Conservation (phyloP, 1,284 basidiomycete species). For the Tremellales sp. region DNA sequence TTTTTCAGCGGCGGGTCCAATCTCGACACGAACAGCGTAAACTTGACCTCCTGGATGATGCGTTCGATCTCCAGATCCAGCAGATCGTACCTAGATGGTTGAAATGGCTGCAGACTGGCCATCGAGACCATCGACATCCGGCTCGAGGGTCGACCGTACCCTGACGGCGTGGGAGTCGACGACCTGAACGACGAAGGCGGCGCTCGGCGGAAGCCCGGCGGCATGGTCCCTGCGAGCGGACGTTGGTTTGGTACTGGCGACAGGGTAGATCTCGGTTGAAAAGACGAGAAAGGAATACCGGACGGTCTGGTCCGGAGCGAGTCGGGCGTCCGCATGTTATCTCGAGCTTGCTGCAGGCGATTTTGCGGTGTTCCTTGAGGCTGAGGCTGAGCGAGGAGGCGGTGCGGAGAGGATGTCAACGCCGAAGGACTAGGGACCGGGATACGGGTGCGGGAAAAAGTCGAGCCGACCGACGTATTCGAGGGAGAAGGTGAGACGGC, state of each 20-base stretch:
- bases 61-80: slow-evolving; percentile 36
- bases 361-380: not conserved
- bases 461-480: slow-evolving; percentile 7
- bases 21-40: slow-evolving; percentile 30
- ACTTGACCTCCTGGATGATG: slow-evolving; percentile 25
- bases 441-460: slow-evolving; percentile 8
- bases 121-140: slow-evolving; percentile 20
- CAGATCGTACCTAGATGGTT: slow-evolving; percentile 38
- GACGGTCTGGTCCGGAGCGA: slow-evolving; percentile 7
- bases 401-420: slow-evolving; percentile 8
- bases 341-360: slow-evolving; percentile 11
- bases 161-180: slow-evolving; percentile 25
- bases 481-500: slow-evolving; percentile 26
- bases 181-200: slow-evolving; percentile 38
- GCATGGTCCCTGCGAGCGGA: too few species aligned
- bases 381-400: slow-evolving; percentile 5
- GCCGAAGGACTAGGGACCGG: slow-evolving; percentile 17
- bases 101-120: slow-evolving; percentile 25
- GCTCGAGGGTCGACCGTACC: slow-evolving; percentile 23
- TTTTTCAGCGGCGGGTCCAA: slow-evolving; percentile 36
- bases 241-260: too few species aligned
- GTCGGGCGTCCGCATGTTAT: slow-evolving; percentile 18
- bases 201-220: slow-evolving; percentile 12
- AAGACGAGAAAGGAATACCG: slow-evolving; percentile 14
- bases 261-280: slow-evolving; percentile 9